Evolutionary conservation across 305 asterid species (phyloP), one percentile per base, ranked within the genome.

Genomic region (Andrographis paniculata): DNA sequence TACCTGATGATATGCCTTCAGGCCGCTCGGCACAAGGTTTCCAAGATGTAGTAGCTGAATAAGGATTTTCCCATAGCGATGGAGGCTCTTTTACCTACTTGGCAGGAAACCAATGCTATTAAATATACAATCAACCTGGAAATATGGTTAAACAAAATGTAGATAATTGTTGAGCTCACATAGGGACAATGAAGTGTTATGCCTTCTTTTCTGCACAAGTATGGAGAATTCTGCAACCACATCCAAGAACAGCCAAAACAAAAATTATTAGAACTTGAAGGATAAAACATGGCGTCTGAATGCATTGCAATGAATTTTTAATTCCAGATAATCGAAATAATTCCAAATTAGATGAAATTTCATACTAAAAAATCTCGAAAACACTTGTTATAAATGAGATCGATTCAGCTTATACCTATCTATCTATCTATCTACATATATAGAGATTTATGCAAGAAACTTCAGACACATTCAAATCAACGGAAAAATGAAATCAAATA

Each of bases 61-160:
- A 65, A 56, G 99, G 99, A 71, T 92, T 91, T 64, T 83, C 99
- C 99, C 99, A 91, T n/a, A 91, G 79, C 37, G 96, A 87, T 30
- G 89, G 69, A 38, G 84, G 46, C 78, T 91, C 99, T 65, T 84
- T 87, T 50, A 91, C 96, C 99, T 87, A 60, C 66, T 46, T 33
- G 53, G 33, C 70, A n/a, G 3, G 33, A 53, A 60, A 13, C 27
- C 15, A 54, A 46, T 41, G 53, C 49, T 37, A 58, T 27, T 14
- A 30, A 40, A 49, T 52, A 21, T n/a, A n/a, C n/a, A 20, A 23
- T 8, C 52, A 49, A 49, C 37, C 23, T 31, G 58, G 17, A 36
- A 42, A 36, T 33, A 5, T 6, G 17, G 52, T 17, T 52, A 19
- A 55, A 24, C 46, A 36, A 39, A 49, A 48, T 45, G 39, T 35